Percentiles rank a stretch among this genome's conserved stretches.
Evolutionary conservation across 768 basidiomycete genomes (phyloP).

Genomic region (Candolleomyces efflorescens): DNA sequence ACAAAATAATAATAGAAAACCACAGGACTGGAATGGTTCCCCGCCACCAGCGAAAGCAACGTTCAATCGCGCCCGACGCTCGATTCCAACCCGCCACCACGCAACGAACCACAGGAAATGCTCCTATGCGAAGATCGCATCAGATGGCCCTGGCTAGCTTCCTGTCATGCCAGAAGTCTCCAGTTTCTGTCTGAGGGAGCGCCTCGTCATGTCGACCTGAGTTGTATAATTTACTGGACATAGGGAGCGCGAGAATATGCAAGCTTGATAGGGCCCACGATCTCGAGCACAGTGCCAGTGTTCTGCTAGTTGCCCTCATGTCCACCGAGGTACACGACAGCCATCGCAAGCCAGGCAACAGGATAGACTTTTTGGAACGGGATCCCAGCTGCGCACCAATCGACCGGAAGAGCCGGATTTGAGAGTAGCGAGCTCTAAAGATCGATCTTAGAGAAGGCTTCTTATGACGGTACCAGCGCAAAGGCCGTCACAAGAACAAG

Average conservation of each 20-base stretch:
- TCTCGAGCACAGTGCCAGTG: too few species aligned
- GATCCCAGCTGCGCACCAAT: too few species aligned
- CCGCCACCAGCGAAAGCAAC: conserved; percentile 24
- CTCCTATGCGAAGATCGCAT: conserved; percentile 29
- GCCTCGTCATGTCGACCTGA: conserved; percentile 3
- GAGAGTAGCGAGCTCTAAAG: neutral
- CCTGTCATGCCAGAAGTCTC: conserved; percentile 46
- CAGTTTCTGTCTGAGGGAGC: conserved; percentile 1
- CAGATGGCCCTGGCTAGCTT: conserved; percentile 31
- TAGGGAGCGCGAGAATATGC: neutral
- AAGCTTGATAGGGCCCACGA: too few species aligned
- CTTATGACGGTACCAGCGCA: neutral
- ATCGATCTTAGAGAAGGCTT: neutral
- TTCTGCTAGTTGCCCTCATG: too few species aligned
- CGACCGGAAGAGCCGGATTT: neutral
- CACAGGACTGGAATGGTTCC: neutral
- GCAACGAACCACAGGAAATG: neutral
- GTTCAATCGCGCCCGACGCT: conserved; percentile 43
- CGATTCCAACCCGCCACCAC: neutral
- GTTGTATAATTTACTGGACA: neutral
- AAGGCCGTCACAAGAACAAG: neutral
- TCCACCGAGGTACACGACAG: too few species aligned
- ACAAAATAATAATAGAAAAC: neutral
- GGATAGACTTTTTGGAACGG: too few species aligned
- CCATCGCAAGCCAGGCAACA: too few species aligned